Evolutionary conservation across 176 grass and related monocot genomes (phyloP).

Genomic region (Miscanthus lutarioriparius): DNA sequence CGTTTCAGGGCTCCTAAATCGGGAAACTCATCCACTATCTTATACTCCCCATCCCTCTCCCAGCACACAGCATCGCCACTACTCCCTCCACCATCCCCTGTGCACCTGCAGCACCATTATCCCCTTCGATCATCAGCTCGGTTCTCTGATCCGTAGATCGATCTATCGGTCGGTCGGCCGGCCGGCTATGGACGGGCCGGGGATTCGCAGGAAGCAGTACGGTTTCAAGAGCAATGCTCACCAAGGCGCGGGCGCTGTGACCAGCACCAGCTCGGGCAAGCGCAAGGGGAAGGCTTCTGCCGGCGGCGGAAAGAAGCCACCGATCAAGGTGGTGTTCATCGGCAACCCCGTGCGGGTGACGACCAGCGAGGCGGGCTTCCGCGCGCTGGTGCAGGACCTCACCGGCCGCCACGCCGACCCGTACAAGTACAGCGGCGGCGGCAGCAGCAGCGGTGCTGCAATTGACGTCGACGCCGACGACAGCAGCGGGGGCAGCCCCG

Average conservation of each 20-base stretch:
- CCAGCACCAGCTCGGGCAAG: background rate
- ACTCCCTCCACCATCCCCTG: background rate
- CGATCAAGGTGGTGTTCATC: slow-evolving; percentile 84
- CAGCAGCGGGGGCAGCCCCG: slow-evolving; percentile 8
- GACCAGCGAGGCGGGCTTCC: slow-evolving; percentile 60
- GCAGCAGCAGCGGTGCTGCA: background rate
- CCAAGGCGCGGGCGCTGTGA: background rate
- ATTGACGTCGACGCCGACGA: background rate
- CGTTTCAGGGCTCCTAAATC: slow-evolving; percentile 18
- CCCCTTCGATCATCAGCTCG: background rate
- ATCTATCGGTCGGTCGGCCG: background rate
- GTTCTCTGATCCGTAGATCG: background rate
- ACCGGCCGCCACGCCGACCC: slow-evolving; percentile 70
- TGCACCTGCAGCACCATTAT: background rate
- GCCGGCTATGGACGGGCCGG: slow-evolving; percentile 24
- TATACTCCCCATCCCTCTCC: background rate
- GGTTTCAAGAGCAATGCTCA: slow-evolving; percentile 31
- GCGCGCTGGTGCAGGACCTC: slow-evolving; percentile 78
- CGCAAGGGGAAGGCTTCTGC: slow-evolving; percentile 15
- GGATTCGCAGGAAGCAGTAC: slow-evolving; percentile 25
- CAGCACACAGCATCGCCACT: background rate
- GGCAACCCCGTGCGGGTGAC: slow-evolving; percentile 74
- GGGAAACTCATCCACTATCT: slow-evolving; percentile 19
- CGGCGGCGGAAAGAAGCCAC: slow-evolving; percentile 42
- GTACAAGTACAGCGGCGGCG: slow-evolving; percentile 38